These are phyloP conservation scores for Ampelocalamus luodianensis DNA, from an alignment of 176 grass and related monocot genomes.

Conservation along the genomic window DNA sequence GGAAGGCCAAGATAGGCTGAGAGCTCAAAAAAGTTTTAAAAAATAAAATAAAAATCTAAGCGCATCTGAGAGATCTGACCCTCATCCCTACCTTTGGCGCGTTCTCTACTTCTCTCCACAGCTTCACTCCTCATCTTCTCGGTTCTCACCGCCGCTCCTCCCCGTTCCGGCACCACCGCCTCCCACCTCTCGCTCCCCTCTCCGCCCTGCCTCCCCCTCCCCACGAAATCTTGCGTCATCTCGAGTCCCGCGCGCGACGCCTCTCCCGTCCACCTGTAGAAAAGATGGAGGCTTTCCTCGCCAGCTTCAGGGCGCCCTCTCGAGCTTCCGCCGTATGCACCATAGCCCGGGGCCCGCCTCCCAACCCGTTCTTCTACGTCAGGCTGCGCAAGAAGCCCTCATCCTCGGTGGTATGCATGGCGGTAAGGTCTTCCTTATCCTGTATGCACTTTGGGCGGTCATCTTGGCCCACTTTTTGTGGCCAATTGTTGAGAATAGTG, in stretches of 20 bases:
- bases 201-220: background rate
- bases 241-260: background rate
- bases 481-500: background rate
- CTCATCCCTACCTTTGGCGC: background rate
- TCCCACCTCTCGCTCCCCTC: background rate
- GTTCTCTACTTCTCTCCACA: background rate
- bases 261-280: background rate
- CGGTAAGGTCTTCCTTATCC: conserved; percentile 48
- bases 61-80: no score
- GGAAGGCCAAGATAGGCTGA: no score
- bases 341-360: background rate
- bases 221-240: background rate
- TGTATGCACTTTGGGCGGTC: background rate
- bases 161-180: background rate
- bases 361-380: conserved; percentile 11
- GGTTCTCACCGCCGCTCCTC: background rate
- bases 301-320: conserved; percentile 58
- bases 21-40: no score
- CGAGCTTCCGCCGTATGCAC: conserved; percentile 36
- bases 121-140: background rate
- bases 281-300: conserved; percentile 70
- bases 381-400: conserved; percentile 44
- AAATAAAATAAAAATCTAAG: background rate
- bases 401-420: conserved; percentile 76
- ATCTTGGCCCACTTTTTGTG: background rate